phyloP scores from a whole-genome alignment of 1,284 basidiomycete genomes.

The Irpex lacteus region DNA sequence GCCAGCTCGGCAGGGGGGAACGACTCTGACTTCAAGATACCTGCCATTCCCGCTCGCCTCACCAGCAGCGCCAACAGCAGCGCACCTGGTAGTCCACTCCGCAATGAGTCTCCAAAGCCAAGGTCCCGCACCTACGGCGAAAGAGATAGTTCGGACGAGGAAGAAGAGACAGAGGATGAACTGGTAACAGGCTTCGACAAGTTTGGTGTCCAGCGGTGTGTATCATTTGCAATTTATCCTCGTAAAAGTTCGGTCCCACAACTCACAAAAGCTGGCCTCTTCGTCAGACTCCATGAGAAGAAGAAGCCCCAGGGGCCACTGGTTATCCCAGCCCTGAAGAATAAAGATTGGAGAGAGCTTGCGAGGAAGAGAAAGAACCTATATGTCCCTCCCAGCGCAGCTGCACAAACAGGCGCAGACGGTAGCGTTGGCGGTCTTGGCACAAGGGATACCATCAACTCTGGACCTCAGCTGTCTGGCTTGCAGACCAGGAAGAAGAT shows the following conservation, averaged over 20 bases:
- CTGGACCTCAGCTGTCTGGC: conserved; percentile 62
- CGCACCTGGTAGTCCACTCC: conserved; percentile 56
- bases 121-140: conserved; percentile 31
- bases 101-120: conserved; percentile 43
- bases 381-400: conserved; percentile 67
- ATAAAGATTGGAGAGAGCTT: conserved; percentile 84
- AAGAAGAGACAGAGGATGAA: conserved; percentile 57
- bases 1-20: conserved; percentile 50
- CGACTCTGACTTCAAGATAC: conserved; percentile 65
- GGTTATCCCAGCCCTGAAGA: conserved; percentile 80
- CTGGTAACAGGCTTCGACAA: conserved; percentile 71
- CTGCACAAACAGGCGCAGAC: conserved; percentile 63
- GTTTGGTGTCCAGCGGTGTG: conserved; percentile 76
- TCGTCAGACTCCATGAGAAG: conserved; percentile 41
- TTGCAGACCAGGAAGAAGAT: conserved; percentile 50
- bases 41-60: conserved; percentile 56
- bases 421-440: conserved; percentile 80
- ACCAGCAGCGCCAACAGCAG: conserved; percentile 31
- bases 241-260: conserved; percentile 41
- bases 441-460: conserved; percentile 66
- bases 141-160: conserved; percentile 60
- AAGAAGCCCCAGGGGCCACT: conserved; percentile 60
- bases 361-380: conserved; percentile 59
- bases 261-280: conserved; percentile 55
- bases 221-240: conserved; percentile 27